phyloP scores from a whole-genome alignment of 1,284 basidiomycete genomes.

The Chalciporus piperatoides region DNA sequence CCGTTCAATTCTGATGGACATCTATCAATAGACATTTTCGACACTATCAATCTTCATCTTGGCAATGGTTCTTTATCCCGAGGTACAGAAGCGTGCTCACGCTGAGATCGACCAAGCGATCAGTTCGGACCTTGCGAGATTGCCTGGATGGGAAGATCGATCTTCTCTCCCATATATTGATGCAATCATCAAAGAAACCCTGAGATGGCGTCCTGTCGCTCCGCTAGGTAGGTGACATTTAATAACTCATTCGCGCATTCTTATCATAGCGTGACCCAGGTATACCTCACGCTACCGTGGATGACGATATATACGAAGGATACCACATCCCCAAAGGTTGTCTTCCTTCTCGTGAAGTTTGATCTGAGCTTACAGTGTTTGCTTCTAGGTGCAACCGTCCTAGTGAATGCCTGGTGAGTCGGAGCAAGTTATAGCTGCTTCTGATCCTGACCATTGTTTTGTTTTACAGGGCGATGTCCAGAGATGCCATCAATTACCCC shows the following conservation, averaged over 20 bases:
- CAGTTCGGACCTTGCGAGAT: slow-evolving; percentile 12
- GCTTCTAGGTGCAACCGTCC: slow-evolving; percentile 11
- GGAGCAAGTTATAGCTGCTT: too few relatives aligned
- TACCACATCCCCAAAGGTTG: slow-evolving; percentile 13
- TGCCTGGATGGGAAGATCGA: slow-evolving; percentile 17
- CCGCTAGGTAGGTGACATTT: slow-evolving; percentile 7
- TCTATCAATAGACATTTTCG: slow-evolving; percentile 10
- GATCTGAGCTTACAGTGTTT: background rate
- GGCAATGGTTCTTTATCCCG: slow-evolving; percentile 16
- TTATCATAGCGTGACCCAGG: background rate
- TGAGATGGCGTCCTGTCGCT: slow-evolving; percentile 4
- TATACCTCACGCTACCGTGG: slow-evolving; percentile 17
- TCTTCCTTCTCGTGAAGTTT: background rate
- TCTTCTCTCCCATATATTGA: slow-evolving; percentile 10
- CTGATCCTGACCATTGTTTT: background rate
- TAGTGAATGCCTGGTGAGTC: slow-evolving; percentile 17
- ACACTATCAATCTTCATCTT: slow-evolving; percentile 9
- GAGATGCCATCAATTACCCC: slow-evolving; percentile 38
- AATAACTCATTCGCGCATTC: too few relatives aligned
- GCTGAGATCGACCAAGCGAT: slow-evolving; percentile 16
- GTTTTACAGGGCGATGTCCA: slow-evolving; percentile 38
- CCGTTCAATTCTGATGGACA: background rate
- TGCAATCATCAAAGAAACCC: slow-evolving; percentile 8
- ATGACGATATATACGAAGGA: slow-evolving; percentile 36
- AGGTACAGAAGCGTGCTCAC: slow-evolving; percentile 15